These are phyloP conservation scores for Zizania latifolia DNA, from an alignment of 176 grass and related monocot genomes.

Conservation along the genomic window DNA sequence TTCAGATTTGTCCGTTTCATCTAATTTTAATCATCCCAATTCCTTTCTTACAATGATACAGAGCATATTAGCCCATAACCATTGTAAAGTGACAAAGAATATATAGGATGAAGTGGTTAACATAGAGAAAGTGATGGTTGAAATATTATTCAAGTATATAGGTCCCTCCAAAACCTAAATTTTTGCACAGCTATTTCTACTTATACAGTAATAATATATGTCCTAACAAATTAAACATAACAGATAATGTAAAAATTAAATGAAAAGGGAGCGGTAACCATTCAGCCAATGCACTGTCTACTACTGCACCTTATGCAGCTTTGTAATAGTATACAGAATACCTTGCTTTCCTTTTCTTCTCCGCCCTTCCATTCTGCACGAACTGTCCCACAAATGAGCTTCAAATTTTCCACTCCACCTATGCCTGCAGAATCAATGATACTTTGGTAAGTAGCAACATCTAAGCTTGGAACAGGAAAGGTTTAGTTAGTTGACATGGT, in stretches of 20 bases:
- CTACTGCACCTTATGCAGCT: background rate
- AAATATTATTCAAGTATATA: background rate
- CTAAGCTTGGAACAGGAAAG: conserved; percentile 13
- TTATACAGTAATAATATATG: background rate
- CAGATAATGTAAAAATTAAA: background rate
- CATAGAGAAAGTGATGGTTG: background rate
- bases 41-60: background rate
- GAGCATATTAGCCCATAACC: background rate
- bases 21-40: background rate
- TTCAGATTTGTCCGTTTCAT: background rate
- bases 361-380: conserved; percentile 75
- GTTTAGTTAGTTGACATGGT: background rate
- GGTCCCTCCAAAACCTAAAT: background rate
- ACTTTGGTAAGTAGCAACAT: background rate
- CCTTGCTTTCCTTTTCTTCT: conserved; percentile 96
- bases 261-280: background rate
- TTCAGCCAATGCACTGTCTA: background rate
- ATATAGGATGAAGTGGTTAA: background rate
- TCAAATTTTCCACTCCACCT: conserved; percentile 98
- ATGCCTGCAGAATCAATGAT: conserved; percentile 56
- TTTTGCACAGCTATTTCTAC: background rate
- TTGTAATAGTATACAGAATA: conserved; percentile 22
- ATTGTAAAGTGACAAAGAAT: background rate
- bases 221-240: background rate
- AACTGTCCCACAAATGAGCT: conserved; percentile 95